A percentile compares a stretch with the other conserved stretches of the same genome.
Conservation (phyloP, 1,139 yeast species). For the Casaregolazyma lundiana region DNA sequence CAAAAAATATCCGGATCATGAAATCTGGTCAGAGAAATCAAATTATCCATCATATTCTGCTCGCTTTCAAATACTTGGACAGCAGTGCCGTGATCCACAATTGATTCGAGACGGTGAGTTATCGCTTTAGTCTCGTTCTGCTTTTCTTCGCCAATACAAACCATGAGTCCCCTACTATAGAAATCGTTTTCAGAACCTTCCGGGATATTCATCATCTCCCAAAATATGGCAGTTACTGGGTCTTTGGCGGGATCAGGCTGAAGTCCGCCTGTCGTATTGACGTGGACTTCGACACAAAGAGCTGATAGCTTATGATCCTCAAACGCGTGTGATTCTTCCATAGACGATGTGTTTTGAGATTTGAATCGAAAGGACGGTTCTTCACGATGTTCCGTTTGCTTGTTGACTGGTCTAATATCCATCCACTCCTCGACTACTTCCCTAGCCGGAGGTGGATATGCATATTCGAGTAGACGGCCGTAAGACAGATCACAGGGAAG, state of each 20-base stretch:
- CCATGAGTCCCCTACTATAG: conserved; percentile 21
- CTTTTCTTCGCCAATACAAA: background rate
- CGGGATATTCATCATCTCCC: conserved; percentile 39
- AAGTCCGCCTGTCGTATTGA: conserved; percentile 44
- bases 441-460: conserved; percentile 39
- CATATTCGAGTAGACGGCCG: conserved; percentile 11
- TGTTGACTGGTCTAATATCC: background rate
- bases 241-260: conserved; percentile 68
- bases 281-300: conserved; percentile 64
- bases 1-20: conserved; percentile 85
- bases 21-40: conserved; percentile 52
- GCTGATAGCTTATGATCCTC: conserved; percentile 40
- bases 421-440: conserved; percentile 34
- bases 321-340: background rate
- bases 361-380: conserved; percentile 14
- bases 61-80: conserved; percentile 45
- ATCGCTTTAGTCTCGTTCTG: conserved; percentile 15
- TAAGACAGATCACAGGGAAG: background rate
- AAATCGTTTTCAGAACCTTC: conserved; percentile 15
- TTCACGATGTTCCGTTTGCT: background rate
- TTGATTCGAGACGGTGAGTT: conserved; percentile 14
- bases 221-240: conserved; percentile 54
- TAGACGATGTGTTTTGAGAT: conserved; percentile 22
- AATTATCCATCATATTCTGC: conserved; percentile 47
- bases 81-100: conserved; percentile 9